A percentile compares a stretch with the other conserved stretches of the same genome.
phyloP scores from a whole-genome alignment of 2,329 filamentous ascomycete species.

The Chaetothyriales sp. region DNA sequence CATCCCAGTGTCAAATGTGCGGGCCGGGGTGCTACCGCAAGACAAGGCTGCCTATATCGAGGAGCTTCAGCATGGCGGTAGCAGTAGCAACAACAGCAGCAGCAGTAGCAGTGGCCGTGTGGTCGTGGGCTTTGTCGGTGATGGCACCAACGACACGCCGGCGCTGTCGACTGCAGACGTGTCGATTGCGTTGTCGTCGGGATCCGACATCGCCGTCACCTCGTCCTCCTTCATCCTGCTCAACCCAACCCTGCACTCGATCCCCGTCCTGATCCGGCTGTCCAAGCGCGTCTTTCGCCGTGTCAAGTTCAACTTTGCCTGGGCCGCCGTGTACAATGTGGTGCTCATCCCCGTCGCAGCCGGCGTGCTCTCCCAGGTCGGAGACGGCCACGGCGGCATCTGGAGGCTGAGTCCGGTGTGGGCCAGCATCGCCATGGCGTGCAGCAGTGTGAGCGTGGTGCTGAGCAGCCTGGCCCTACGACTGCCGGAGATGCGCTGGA shows the following conservation, averaged over 20 bases:
- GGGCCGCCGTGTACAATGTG: constrained; percentile 72
- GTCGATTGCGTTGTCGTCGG: constrained; percentile 66
- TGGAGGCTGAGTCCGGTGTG: constrained; percentile 44
- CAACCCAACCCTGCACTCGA: constrained; percentile 50
- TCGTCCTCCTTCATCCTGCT: constrained; percentile 70
- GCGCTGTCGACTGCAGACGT: constrained; percentile 68
- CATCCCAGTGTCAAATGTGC: constrained; percentile 58
- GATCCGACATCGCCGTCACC: constrained; percentile 69
- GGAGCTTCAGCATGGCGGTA: constrained; percentile 21
- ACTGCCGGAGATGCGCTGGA: constrained; percentile 13
- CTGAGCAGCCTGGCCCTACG: constrained; percentile 62
- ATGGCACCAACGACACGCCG: constrained; percentile 75
- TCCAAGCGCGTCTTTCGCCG: constrained; percentile 57
- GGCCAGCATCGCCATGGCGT: constrained; percentile 82
- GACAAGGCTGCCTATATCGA: constrained; percentile 46
- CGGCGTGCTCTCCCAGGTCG: constrained; percentile 55
- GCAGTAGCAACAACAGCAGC: constrained; percentile 33
- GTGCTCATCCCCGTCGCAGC: constrained; percentile 66
- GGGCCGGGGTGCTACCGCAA: constrained; percentile 72
- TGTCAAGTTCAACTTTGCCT: constrained; percentile 72
- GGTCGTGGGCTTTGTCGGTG: constrained; percentile 69
- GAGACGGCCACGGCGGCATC: constrained; percentile 19
- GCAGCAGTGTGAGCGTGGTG: constrained; percentile 82
- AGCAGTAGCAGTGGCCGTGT: constrained; percentile 35
- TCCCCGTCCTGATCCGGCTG: constrained; percentile 59